A percentile compares a stretch with the other conserved stretches of the same genome.
Evolutionary conservation across 2,329 filamentous ascomycete species (phyloP).

Genomic region (Ascochyta clinopodiicola): DNA sequence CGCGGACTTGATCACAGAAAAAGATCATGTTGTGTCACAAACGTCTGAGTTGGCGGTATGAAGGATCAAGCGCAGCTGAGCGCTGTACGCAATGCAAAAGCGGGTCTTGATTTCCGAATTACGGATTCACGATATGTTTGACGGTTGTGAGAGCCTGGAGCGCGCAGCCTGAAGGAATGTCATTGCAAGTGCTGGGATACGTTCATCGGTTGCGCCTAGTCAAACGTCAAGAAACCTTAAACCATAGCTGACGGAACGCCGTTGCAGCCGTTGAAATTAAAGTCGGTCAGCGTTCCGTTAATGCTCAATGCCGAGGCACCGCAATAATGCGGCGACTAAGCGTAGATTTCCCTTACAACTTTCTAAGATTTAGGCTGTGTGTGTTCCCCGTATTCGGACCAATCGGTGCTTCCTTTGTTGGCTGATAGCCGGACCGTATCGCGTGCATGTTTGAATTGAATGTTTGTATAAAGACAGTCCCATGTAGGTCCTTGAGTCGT

Average conservation of each 20-base stretch:
- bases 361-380: conserved; percentile 2
- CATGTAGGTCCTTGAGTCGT: conserved; percentile 21
- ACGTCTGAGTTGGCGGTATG: conserved; percentile 7
- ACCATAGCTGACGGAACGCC: conserved; percentile 9
- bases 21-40: conserved; percentile 8
- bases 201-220: conserved; percentile 23
- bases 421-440: conserved; percentile 25
- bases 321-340: conserved; percentile 1
- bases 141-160: conserved; percentile 3
- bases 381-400: conserved; percentile 18
- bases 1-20: conserved; percentile 22
- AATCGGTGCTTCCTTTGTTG: conserved; percentile 25
- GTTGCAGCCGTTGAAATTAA: conserved; percentile 25
- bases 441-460: conserved; percentile 19
- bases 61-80: conserved; percentile 13
- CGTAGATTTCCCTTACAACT: neutral
- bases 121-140: neutral
- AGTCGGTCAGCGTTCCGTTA: conserved; percentile 16
- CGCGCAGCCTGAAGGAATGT: conserved; percentile 1
- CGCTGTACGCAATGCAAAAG: conserved; percentile 1
- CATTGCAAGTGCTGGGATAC: conserved; percentile 18
- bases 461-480: conserved; percentile 16
- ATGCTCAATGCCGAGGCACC: conserved; percentile 16
- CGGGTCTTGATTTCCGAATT: conserved; percentile 4
- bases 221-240: conserved; percentile 29